Evolutionary conservation across 2,329 filamentous ascomycete genomes (phyloP), one percentile per base, ranked within the genome.

Genomic region (Microdochium trichocladiopsis): DNA sequence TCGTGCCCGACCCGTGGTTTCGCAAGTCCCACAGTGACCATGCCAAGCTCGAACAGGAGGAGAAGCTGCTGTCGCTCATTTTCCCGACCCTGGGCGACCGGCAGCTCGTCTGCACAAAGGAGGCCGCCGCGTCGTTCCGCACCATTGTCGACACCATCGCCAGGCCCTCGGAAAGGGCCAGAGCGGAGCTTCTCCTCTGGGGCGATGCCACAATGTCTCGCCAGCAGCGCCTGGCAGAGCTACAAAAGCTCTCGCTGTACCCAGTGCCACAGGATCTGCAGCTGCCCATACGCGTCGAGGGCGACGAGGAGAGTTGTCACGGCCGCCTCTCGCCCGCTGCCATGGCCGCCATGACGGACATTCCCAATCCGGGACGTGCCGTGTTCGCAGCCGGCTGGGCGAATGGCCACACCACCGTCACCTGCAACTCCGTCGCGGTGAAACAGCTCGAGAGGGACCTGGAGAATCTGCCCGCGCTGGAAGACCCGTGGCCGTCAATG

Each of bases 351-450:
- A 61, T 74, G 21, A 60, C 62, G 4, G 16, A 45, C 6, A 45
- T 23, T 18, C 41, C 41, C 4, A 65, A 67, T 25, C 70, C 72
- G 52, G 90, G 89, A 60, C 69, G 76, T 51, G 84, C 84, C 21
- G 86, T 90, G 9, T 89, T 91, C 61, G 71, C 87, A 50, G 83
- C 84, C 61, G 87, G 87, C 16, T 92, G 88, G 88, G 74, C 75
- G 10, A 69, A 72, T 9, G 72, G 76, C 1, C 63, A 79, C 24
- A 87, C 84, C 1, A 91, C 87, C 1, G 69, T 92, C 50, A 89
- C 86, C 2, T 86, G 84, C 55, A 91, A 92, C 62, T 76, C 80
- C 22, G 80, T 79, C 1, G 83, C 87, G 47, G 79, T 82, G 22
- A 87, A 82, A 57, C 78, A 84, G 57, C 80, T 92, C 47, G 82